Evolutionary conservation across 2,329 filamentous ascomycete genomes (phyloP).

Genomic region (Fusarium protoensiforme): DNA sequence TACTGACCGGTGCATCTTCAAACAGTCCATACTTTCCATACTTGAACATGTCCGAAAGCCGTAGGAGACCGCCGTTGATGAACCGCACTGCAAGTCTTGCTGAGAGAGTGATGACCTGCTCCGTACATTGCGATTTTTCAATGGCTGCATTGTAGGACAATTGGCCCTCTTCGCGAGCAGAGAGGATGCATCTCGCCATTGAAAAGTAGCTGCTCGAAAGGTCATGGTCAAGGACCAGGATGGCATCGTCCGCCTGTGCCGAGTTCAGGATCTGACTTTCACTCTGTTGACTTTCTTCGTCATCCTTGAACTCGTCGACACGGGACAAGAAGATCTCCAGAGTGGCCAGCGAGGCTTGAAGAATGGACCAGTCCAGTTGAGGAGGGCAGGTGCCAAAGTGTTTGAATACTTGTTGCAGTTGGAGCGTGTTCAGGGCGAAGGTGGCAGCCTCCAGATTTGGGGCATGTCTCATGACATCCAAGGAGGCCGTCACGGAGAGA

Average conservation of each 20-base stretch:
- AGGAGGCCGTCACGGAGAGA: constrained; percentile 59
- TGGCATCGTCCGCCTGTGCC: constrained; percentile 59
- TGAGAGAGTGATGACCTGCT: constrained; percentile 58
- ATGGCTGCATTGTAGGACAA: constrained; percentile 21
- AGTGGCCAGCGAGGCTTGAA: constrained; percentile 58
- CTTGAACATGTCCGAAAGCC: constrained; percentile 59
- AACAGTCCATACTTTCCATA: constrained; percentile 63
- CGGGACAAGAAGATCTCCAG: constrained; percentile 59
- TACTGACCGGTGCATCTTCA: constrained; percentile 51
- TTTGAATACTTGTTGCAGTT: constrained; percentile 63
- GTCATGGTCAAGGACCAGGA: constrained; percentile 59
- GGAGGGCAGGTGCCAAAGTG: constrained; percentile 56
- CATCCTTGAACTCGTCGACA: constrained; percentile 55
- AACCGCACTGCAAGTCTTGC: constrained; percentile 60
- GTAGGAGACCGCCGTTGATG: constrained; percentile 56
- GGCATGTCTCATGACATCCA: constrained; percentile 62
- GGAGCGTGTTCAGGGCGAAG: constrained; percentile 61
- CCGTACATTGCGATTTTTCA: constrained; percentile 50
- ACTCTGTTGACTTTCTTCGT: constrained; percentile 52
- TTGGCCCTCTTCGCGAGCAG: constrained; percentile 19
- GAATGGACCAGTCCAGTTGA: constrained; percentile 60
- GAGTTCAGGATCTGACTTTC: constrained; percentile 53
- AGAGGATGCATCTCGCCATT: constrained; percentile 56
- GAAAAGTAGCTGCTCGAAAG: constrained; percentile 60
- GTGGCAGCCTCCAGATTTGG: constrained; percentile 58